Percentiles rank a stretch among this genome's conserved stretches.
Evolutionary conservation across 1,284 basidiomycete species (phyloP).

Genomic region (Salmacisia buchloeana): DNA sequence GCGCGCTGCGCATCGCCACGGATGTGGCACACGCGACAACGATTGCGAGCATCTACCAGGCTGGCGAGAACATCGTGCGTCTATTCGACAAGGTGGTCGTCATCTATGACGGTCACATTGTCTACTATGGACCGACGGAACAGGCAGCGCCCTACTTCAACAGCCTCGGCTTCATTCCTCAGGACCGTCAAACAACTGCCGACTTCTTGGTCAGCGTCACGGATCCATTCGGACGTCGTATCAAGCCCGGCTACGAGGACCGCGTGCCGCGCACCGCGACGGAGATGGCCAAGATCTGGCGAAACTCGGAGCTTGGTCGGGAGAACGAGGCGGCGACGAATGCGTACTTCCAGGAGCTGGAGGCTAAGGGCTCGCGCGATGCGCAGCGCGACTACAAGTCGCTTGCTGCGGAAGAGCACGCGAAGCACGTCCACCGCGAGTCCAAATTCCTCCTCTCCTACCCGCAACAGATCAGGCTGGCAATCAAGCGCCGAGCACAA

Average conservation of each 20-base stretch:
- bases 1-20: constrained; percentile 34
- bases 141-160: constrained; percentile 37
- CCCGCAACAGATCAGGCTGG: constrained; percentile 59
- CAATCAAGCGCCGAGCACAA: constrained; percentile 64
- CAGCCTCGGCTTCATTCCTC: constrained; percentile 47
- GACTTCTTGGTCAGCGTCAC: constrained; percentile 52
- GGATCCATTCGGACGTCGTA: constrained; percentile 51
- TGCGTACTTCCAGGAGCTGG: constrained; percentile 23
- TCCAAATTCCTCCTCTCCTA: constrained; percentile 33
- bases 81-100: constrained; percentile 43
- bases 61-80: constrained; percentile 35
- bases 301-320: constrained; percentile 23
- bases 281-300: constrained; percentile 33
- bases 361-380: constrained; percentile 14
- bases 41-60: constrained; percentile 39
- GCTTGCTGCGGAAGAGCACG: constrained; percentile 26
- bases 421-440: constrained; percentile 18
- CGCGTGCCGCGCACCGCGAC: constrained; percentile 34
- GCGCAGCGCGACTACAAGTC: constrained; percentile 21
- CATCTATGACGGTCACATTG: constrained; percentile 45
- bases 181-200: constrained; percentile 51
- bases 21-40: constrained; percentile 28
- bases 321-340: constrained; percentile 24
- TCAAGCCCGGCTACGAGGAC: constrained; percentile 44
- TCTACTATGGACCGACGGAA: constrained; percentile 37